phyloP scores from a whole-genome alignment of 176 grass and related monocot genomes.

The Metroxylon sagu region DNA sequence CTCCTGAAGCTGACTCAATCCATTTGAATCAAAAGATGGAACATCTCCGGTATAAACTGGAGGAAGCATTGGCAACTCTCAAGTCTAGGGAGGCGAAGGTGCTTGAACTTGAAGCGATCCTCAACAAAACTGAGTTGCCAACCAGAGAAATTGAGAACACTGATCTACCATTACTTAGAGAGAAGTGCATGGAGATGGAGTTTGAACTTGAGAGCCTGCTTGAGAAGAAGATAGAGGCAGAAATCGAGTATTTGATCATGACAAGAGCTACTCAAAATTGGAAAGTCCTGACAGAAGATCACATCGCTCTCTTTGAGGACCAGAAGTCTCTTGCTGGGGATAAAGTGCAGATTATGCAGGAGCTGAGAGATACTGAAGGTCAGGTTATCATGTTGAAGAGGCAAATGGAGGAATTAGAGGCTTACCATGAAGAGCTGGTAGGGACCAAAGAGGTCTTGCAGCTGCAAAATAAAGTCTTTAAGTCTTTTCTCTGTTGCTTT shows the following conservation, averaged over 20 bases:
- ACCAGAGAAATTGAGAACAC: neutral
- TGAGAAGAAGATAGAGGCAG: conserved; percentile 43
- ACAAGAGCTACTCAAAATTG: conserved; percentile 35
- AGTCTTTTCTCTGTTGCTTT: conserved; percentile 43
- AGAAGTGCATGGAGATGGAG: conserved; percentile 24
- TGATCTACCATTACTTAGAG: neutral
- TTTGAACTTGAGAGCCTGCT: conserved; percentile 44
- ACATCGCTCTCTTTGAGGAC: conserved; percentile 32
- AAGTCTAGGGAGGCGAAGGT: conserved; percentile 39
- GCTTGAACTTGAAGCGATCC: conserved; percentile 33
- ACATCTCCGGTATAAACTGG: conserved; percentile 36
- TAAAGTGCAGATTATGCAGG: conserved; percentile 3
- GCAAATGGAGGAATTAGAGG: conserved; percentile 36
- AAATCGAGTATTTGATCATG: conserved; percentile 46
- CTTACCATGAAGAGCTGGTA: conserved; percentile 31
- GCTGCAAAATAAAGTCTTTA: conserved; percentile 39
- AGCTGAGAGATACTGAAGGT: conserved; percentile 29
- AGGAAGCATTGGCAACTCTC: conserved; percentile 38
- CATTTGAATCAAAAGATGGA: conserved; percentile 39
- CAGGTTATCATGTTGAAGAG: conserved; percentile 35
- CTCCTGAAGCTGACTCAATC: conserved; percentile 5
- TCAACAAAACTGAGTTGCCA: conserved; percentile 2
- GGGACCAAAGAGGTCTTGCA: conserved; percentile 31
- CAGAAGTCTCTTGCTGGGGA: conserved; percentile 19
- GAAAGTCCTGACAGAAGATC: conserved; percentile 41